A percentile compares a stretch with the other conserved stretches of the same genome.
These are phyloP conservation scores for Nissolia schottii DNA, from an alignment of 306 rosid genomes.

Conservation along the genomic window DNA sequence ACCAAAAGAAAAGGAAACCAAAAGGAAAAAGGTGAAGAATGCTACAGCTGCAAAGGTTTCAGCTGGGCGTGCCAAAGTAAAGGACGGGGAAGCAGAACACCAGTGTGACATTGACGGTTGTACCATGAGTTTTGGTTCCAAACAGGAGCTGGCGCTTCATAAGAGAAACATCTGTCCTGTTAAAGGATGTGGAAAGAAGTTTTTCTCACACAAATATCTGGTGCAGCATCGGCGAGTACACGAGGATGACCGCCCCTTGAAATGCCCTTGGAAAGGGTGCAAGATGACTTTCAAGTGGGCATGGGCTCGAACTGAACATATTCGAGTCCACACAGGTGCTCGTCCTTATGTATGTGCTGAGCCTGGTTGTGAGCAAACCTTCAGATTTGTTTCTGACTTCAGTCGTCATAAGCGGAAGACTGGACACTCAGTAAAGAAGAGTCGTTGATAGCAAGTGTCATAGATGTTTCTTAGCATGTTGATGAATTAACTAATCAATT, in stretches of 20 bases:
- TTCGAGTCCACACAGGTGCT: slow-evolving; percentile 94
- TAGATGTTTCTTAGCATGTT: slow-evolving; percentile 44
- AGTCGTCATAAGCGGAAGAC: slow-evolving; percentile 99
- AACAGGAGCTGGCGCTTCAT: slow-evolving; percentile 71
- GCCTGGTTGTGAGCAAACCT: slow-evolving; percentile 88
- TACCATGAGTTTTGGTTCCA: slow-evolving; percentile 73
- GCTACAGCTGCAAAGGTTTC: slow-evolving; percentile 47
- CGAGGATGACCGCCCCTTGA: slow-evolving; percentile 85
- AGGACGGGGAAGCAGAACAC: slow-evolving; percentile 59
- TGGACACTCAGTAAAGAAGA: slow-evolving; percentile 78
- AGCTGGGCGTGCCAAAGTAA: slow-evolving; percentile 36
- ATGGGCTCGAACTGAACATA: slow-evolving; percentile 98
- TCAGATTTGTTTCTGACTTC: slow-evolving; percentile 95
- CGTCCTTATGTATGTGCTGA: slow-evolving; percentile 90
- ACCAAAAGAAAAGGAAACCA: slow-evolving; percentile 44
- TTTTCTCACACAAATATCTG: slow-evolving; percentile 95
- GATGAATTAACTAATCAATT: slow-evolving; percentile 43
- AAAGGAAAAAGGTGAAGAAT: slow-evolving; percentile 63
- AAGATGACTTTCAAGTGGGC: slow-evolving; percentile 99
- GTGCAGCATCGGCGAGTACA: slow-evolving; percentile 98
- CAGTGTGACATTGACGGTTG: slow-evolving; percentile 91
- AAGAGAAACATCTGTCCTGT: slow-evolving; percentile 88
- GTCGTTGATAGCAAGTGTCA: slow-evolving; percentile 36
- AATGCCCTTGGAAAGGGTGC: slow-evolving; percentile 99
- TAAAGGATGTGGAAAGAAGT: slow-evolving; percentile 96